phyloP scores from a whole-genome alignment of 345 rosid species.

The Linum lewisii region DNA sequence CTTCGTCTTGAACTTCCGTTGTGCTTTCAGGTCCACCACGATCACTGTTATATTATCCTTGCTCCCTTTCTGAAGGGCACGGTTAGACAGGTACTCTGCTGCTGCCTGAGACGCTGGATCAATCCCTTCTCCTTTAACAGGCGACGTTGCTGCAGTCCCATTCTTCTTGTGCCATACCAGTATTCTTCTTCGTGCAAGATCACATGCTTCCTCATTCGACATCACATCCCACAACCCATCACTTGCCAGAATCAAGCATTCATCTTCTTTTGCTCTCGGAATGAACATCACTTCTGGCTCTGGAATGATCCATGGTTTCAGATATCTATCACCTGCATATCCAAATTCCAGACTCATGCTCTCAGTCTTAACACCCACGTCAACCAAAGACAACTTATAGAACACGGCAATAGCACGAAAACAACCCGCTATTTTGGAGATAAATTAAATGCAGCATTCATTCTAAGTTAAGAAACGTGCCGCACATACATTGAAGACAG shows the following conservation, averaged over 20 bases:
- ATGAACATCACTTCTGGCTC: constrained; percentile 82
- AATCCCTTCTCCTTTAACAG: constrained; percentile 31
- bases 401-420: too few relatives aligned
- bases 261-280: constrained; percentile 83
- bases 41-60: constrained; percentile 77
- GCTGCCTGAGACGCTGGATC: constrained; percentile 93
- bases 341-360: constrained; percentile 1
- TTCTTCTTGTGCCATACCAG: constrained; percentile 86
- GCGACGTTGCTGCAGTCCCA: constrained; percentile 20
- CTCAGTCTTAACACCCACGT: background rate
- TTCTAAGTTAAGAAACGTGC: too few relatives aligned
- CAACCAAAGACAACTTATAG: too few relatives aligned
- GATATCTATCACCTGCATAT: constrained; percentile 75
- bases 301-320: constrained; percentile 94
- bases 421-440: too few relatives aligned
- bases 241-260: constrained; percentile 79
- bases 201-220: constrained; percentile 87
- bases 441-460: too few relatives aligned
- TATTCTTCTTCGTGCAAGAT: constrained; percentile 72
- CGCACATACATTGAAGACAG: too few relatives aligned
- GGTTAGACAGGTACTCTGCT: constrained; percentile 65
- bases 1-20: constrained; percentile 80
- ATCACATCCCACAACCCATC: constrained; percentile 98
- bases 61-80: constrained; percentile 86
- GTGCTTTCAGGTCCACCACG: constrained; percentile 85